Percentiles rank a stretch among this genome's conserved stretches.
Conservation (phyloP, 2,329 filamentous ascomycete genomes). For the Colletotrichum spinosum region DNA sequence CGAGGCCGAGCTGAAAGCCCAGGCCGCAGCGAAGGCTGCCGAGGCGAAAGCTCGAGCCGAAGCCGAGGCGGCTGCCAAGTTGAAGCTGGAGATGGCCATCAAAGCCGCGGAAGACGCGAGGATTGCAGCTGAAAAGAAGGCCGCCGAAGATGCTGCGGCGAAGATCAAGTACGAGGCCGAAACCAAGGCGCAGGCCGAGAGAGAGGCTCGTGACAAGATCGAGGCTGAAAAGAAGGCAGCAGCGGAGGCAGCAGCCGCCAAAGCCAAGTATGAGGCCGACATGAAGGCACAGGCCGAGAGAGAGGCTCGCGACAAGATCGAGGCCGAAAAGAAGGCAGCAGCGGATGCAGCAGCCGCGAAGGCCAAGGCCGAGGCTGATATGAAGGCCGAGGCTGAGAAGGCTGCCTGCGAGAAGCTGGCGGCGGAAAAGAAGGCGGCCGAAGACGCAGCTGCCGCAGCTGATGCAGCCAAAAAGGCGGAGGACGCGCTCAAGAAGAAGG, state of each 20-base stretch:
- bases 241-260: conserved; percentile 42
- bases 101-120: conserved; percentile 52
- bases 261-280: conserved; percentile 41
- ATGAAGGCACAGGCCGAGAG: conserved; percentile 51
- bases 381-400: conserved; percentile 53
- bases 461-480: conserved; percentile 64
- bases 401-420: conserved; percentile 53
- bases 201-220: conserved; percentile 41
- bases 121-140: conserved; percentile 54
- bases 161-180: conserved; percentile 45
- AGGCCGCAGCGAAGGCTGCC: conserved; percentile 53
- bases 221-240: conserved; percentile 46
- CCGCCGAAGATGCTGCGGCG: conserved; percentile 47
- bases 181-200: conserved; percentile 52
- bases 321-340: conserved; percentile 46
- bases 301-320: conserved; percentile 41
- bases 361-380: conserved; percentile 40
- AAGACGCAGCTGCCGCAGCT: conserved; percentile 48
- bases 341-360: conserved; percentile 42
- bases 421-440: conserved; percentile 52
- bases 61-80: conserved; percentile 53
- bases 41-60: conserved; percentile 55
- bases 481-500: conserved; percentile 65
- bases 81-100: conserved; percentile 45
- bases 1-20: conserved; percentile 55